Percentiles rank a stretch among this genome's conserved stretches.
phyloP scores from a whole-genome alignment of 305 asterid species.

The Fraxinus greggii region DNA sequence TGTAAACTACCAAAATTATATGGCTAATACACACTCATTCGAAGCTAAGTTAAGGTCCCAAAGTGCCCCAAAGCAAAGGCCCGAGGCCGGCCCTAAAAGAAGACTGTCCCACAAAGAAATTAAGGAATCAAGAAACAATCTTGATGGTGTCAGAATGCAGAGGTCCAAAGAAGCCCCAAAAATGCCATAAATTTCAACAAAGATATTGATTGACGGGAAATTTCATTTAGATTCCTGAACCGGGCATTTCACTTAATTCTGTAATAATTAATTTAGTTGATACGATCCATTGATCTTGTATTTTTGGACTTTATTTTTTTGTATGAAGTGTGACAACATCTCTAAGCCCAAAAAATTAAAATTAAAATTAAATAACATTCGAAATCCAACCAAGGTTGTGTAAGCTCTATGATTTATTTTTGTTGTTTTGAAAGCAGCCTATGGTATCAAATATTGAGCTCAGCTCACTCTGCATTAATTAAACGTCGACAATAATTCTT shows the following conservation, averaged over 20 bases:
- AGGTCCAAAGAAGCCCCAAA: slow-evolving; percentile 52
- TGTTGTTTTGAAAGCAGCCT: too few relatives aligned
- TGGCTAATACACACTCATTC: slow-evolving; percentile 76
- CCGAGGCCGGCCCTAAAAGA: slow-evolving; percentile 40
- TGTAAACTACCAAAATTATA: slow-evolving; percentile 48
- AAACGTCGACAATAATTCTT: too few relatives aligned
- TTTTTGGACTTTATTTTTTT: neutral
- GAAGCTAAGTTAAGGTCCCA: slow-evolving; percentile 68
- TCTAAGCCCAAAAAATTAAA: neutral
- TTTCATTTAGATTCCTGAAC: neutral
- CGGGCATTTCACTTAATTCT: neutral
- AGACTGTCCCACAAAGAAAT: slow-evolving; percentile 43
- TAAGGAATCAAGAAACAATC: slow-evolving; percentile 61
- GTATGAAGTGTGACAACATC: neutral
- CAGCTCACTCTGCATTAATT: too few relatives aligned
- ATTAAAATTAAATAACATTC: too few relatives aligned
- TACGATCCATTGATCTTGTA: neutral
- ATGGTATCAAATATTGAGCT: too few relatives aligned
- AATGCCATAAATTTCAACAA: slow-evolving; percentile 59
- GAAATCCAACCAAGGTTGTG: too few relatives aligned
- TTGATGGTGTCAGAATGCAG: slow-evolving; percentile 65
- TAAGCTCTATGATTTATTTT: too few relatives aligned
- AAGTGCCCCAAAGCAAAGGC: slow-evolving; percentile 79
- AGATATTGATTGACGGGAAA: neutral
- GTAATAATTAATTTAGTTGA: too few relatives aligned